phyloP scores from a whole-genome alignment of 1,284 basidiomycete species.

The Gomphus bonarii region DNA sequence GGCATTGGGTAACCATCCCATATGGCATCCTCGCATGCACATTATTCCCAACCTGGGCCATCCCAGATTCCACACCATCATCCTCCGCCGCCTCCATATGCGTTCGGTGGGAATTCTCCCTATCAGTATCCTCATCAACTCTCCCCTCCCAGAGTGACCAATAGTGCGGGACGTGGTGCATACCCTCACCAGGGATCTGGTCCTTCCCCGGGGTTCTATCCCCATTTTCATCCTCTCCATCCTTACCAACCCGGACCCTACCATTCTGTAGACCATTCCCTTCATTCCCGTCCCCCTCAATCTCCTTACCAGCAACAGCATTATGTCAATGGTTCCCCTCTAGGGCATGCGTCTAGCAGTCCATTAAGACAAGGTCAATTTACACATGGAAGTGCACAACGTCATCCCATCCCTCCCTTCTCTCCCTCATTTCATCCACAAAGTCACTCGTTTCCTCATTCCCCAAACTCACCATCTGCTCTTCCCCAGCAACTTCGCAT shows the following conservation, averaged over 20 bases:
- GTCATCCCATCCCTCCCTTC: background rate
- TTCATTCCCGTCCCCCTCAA: background rate
- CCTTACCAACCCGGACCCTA: background rate
- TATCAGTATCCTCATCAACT: background rate
- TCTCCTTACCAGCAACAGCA: conserved; percentile 1
- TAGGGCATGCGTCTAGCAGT: background rate
- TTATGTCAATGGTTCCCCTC: background rate
- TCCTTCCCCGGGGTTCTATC: background rate
- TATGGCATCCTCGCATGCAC: conserved; percentile 5
- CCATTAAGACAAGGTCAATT: background rate
- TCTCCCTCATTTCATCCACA: conserved; percentile 1
- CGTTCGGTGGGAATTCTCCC: background rate
- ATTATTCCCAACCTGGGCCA: conserved; percentile 8
- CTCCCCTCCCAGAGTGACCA: background rate
- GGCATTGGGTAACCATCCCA: conserved; percentile 7
- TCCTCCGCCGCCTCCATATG: background rate
- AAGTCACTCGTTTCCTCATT: background rate
- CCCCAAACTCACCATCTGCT: background rate
- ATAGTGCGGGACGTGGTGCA: background rate
- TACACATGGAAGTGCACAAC: background rate
- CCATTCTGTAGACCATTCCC: background rate
- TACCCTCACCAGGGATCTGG: background rate
- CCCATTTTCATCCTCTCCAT: background rate
- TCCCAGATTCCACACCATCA: background rate
- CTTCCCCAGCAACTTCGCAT: background rate